A percentile compares a stretch with the other conserved stretches of the same genome.
These are phyloP conservation scores for Saccharomyces paradoxus DNA, from an alignment of 805 yeast genomes.

Conservation along the genomic window DNA sequence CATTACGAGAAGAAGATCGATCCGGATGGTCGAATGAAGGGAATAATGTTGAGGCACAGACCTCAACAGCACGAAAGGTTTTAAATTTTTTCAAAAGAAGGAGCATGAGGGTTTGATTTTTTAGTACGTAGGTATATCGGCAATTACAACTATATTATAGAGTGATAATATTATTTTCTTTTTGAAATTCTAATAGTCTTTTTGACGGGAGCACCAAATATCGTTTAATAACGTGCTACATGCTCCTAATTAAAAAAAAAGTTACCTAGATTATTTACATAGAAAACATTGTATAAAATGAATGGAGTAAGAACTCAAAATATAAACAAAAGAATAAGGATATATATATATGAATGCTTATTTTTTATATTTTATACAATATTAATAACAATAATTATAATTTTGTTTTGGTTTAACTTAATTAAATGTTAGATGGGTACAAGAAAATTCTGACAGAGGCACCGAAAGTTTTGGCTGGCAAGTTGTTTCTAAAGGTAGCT, in stretches of 20 bases:
- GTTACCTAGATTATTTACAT: too few species aligned
- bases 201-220: background rate
- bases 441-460: constrained; percentile 99
- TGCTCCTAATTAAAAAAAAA: too few species aligned
- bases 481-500: constrained; percentile 97
- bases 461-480: constrained; percentile 99
- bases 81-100: constrained; percentile 73
- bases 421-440: constrained; percentile 98
- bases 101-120: constrained; percentile 32
- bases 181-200: background rate
- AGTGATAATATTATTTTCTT: background rate
- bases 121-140: background rate
- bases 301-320: background rate
- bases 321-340: background rate
- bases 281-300: too few species aligned
- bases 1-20: constrained; percentile 1
- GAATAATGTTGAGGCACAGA: constrained; percentile 35
- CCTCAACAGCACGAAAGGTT: constrained; percentile 66
- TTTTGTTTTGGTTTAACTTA: constrained; percentile 4
- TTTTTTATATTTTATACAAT: background rate
- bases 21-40: constrained; percentile 3
- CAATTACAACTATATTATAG: background rate
- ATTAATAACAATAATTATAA: background rate
- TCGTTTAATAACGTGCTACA: too few species aligned
- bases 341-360: background rate